phyloP scores from a whole-genome alignment of 495 filamentous ascomycete genomes.

The Trichoderma asperelloides region DNA sequence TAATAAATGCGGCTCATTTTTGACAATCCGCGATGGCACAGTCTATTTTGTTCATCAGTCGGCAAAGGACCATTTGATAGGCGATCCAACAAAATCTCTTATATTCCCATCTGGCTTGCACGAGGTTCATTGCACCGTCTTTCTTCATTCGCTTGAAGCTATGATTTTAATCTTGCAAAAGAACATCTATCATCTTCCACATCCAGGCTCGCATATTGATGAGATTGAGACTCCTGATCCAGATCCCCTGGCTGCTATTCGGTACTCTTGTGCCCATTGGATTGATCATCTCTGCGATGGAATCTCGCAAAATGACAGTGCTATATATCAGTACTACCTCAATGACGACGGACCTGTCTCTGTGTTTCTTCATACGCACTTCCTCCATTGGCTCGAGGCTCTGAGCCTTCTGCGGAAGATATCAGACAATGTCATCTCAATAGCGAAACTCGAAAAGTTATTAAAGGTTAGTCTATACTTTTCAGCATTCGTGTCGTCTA shows the following conservation, averaged over 20 bases:
- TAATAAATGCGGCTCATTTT: conserved; percentile 24
- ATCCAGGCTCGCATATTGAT: background rate
- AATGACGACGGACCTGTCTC: background rate
- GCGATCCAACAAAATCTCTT: background rate
- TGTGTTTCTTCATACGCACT: conserved; percentile 4
- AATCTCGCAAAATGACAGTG: too few relatives aligned
- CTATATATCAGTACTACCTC: too few relatives aligned
- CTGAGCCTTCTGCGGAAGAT: conserved; percentile 1
- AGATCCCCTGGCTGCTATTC: background rate
- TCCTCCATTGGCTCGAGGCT: conserved; percentile 10
- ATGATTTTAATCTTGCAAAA: background rate
- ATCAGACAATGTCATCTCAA: background rate
- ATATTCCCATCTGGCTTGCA: conserved; percentile 16
- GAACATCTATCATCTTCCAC: background rate
- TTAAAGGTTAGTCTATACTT: background rate
- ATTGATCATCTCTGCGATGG: background rate
- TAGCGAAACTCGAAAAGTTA: background rate
- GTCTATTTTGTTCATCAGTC: conserved; percentile 37
- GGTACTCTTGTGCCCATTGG: conserved; percentile 4
- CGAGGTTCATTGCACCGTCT: conserved; percentile 23
- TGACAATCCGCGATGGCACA: conserved; percentile 19
- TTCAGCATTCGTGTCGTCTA: background rate
- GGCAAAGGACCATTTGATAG: conserved; percentile 29
- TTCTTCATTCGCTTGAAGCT: conserved; percentile 23
- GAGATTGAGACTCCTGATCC: background rate